Base-by-base conservation (phyloP, 2,329 filamentous ascomycete species). In the Phyllosticta capitalensis region DNA sequence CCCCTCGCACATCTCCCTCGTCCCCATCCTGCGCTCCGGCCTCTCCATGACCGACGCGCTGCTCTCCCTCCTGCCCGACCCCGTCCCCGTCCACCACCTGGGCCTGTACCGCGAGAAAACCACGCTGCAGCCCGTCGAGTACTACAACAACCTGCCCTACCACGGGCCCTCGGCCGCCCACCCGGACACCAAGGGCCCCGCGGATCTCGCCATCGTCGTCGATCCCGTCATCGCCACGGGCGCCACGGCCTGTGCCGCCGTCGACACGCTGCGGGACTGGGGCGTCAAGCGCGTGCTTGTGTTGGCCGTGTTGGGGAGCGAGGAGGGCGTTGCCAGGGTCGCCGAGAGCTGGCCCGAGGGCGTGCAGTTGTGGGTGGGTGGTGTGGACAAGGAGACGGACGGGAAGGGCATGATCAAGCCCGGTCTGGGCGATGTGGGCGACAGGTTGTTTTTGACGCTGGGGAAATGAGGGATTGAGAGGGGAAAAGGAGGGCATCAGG, bases 101-200 rank as follows among this genome's bases (percentile, higher is more conserved):
- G 92, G 94, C 65, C 87, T 97, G 69, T 97, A 92, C 80, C 90
- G 92, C 69, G 92, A 96, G 72, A 90, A 88, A 62, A 84, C 84
- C 60, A 92, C 89, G 52, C 85, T 96, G 60, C 85, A 90, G 68
- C 90, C 92, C 2, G 92, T 96, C 61, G 92, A 96, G 76, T 96
- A 96, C 82, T 96, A 96, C 82, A 96, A 96, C 80, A 96, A 96
- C 75, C 85, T 96, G 20, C 91, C 91, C 38, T 87, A 89, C 75
- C 87, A 90, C 75, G 71, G 79, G 48, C 78, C 66, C 59, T 51
- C 56, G 9, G 76, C 76, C 63, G 70, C 74, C 33, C 69, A 75
- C 3, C 72, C 78, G 1, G 72, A 55, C 55, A 67, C 75, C 52
- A 63, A 70, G 5, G 70, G 71, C 3, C 71, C 74, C 14, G 74